Evolutionary conservation across 1,284 basidiomycete genomes (phyloP), one percentile per base, ranked within the genome.

Genomic region (Microbotryomycetes sp.): DNA sequence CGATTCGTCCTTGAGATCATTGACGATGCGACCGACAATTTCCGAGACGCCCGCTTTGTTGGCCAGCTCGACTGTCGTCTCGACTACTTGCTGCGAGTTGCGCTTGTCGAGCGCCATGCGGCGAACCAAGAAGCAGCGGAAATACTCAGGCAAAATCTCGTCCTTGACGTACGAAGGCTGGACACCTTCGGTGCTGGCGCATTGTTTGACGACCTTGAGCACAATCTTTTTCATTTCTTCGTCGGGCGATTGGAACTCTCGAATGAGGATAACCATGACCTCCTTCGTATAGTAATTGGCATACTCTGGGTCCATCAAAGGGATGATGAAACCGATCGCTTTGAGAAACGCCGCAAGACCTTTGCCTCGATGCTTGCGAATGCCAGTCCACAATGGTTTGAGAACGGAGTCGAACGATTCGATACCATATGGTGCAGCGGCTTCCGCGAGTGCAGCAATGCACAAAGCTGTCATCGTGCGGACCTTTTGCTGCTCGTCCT

Each of bases 211-310:
- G 57, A 98, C 96, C 76, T 98, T 97, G 55, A 98, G 79, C 3
- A 99, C 94, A 70, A 98, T 98, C 81, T 97, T 96, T 81, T 97
- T 96, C 96, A 99, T 98, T 80, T 98, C 96, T 77, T 98, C 96
- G 75, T 98, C 96, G 9, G 94, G 96, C 5, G 91, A 97, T 76
- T 96, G 93, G 80, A 98, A 99, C 79, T 98, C 96, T 74, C 96
- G 90, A 66, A 98, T 98, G 62, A 98, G 85, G 74, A 97, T 96
- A 62, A 96, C 89, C 56, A 92, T 94, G 66, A 93, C 91, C 81
- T 96, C 92, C 76, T 91, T 92, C 54, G 92, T 96, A 74, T 97
- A 97, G 78, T 97, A 97, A 26, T 90, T 92, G 6, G 92, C 91
- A 70, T 96, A 97, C 79, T 99, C 93, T 53, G 94, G 91, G 75